A percentile compares a stretch with the other conserved stretches of the same genome.
These are phyloP conservation scores for Zymoseptoria passerinii DNA, from an alignment of 2,329 filamentous ascomycete species.

Conservation along the genomic window DNA sequence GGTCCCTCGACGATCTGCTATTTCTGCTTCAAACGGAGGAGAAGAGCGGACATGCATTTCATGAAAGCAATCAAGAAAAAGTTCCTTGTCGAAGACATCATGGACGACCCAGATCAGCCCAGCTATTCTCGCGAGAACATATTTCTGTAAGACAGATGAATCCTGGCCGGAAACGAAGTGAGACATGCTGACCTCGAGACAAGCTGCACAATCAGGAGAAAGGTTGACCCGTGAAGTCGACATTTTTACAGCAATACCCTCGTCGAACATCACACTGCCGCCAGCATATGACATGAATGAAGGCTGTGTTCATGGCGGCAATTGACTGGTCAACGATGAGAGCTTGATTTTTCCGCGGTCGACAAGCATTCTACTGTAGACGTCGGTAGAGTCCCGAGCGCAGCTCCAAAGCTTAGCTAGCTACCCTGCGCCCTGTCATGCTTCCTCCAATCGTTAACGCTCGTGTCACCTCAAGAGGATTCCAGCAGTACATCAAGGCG, in stretches of 20 bases:
- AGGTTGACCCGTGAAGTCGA: constrained; percentile 10
- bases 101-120: constrained; percentile 42
- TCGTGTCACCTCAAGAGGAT: not conserved
- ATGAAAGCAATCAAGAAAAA: constrained; percentile 44
- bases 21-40: constrained; percentile 92
- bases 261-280: not conserved
- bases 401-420: not conserved
- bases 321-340: not conserved
- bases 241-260: not conserved
- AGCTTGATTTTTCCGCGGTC: not conserved
- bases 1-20: constrained; percentile 58
- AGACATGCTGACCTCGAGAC: not conserved
- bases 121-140: constrained; percentile 42
- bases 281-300: not conserved
- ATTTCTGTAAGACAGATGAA: constrained; percentile 36
- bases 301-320: not conserved
- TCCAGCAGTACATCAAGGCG: not conserved
- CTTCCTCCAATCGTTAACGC: not conserved
- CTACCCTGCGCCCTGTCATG: not conserved
- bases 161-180: not conserved
- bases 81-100: constrained; percentile 40
- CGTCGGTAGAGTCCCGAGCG: not conserved
- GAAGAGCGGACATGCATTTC: constrained; percentile 56
- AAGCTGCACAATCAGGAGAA: constrained; percentile 20
- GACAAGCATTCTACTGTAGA: not conserved